Conservation (phyloP, 2,329 filamentous ascomycete genomes). For the Aureobasidium sp. region DNA sequence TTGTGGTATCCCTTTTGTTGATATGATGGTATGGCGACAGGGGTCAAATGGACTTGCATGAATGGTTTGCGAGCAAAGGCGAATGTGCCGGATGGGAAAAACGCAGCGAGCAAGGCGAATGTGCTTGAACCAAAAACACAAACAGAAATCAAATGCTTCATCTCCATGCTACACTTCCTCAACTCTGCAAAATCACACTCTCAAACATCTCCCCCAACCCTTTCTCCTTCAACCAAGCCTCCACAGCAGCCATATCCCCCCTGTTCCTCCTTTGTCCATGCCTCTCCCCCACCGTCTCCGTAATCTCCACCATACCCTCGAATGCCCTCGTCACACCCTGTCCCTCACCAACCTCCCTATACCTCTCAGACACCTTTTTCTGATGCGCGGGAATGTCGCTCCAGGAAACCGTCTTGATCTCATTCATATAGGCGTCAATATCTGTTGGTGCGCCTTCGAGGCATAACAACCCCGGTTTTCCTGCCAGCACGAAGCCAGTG, state of each 20-base stretch:
- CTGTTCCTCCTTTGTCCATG: constrained; percentile 42
- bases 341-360: constrained; percentile 34
- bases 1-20: too few species aligned
- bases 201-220: constrained; percentile 38
- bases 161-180: too few species aligned
- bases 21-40: too few species aligned
- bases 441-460: constrained; percentile 40
- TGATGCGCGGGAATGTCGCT: constrained; percentile 53
- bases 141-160: too few species aligned
- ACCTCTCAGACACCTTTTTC: constrained; percentile 53
- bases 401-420: constrained; percentile 56
- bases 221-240: constrained; percentile 40
- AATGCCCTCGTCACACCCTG: constrained; percentile 36
- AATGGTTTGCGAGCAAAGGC: too few species aligned
- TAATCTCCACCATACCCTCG: constrained; percentile 49
- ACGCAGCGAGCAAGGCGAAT: too few species aligned
- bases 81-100: too few species aligned
- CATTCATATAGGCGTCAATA: constrained; percentile 53
- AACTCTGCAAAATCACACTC: constrained; percentile 26
- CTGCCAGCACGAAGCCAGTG: constrained; percentile 52
- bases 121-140: too few species aligned
- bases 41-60: too few species aligned
- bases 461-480: constrained; percentile 49
- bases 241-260: constrained; percentile 45
- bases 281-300: constrained; percentile 38